Base-by-base conservation (phyloP, 2,329 filamentous ascomycete genomes). In the Trichocomaceae sp. region DNA sequence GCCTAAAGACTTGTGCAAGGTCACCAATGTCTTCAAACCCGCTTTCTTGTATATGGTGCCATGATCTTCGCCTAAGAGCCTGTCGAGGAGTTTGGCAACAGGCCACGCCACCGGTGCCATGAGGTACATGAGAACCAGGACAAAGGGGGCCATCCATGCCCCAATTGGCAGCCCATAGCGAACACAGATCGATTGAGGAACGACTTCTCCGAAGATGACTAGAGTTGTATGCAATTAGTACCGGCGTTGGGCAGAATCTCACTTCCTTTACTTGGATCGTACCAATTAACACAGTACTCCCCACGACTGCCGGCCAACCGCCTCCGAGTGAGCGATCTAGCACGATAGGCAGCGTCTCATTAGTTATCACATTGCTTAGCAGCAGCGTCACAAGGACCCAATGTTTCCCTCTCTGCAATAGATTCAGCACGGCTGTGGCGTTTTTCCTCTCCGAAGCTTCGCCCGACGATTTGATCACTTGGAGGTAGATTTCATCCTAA, bases 151-250 rank as follows among this genome's bases (percentile, higher is more conserved):
- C 86, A 95, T 93, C 79, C 86, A 92, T 37, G 92, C 91, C 57
- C 93, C 93, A 65, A 99, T 97, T 49, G 89, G 90, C 10, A 99
- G 82, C 52, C 93, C 93, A 70, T 93, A 97, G 64, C 93, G 89
- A 60, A 97, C 93, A 71, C 93, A 99, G 62, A 97, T 82, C 22
- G 92, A 96, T 70, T 99, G 93, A 31, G 93, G 93, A 23, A 95
- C 87, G 60, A 99, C 84, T 77, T 99, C 93, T 63, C 93, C 93
- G 69, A 99, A 99, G 63, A 99, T 96, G 69, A 99, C 93, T 96
- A 64, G n/a, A n/a, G 31, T 31, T 22, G 13, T 22, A 47, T 54
- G 42, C 12, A 37, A 29, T 54, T 6, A 56, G 55, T 33, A 55
- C 33, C 19, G 10, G 29, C 5, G 15, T 19, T 3, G 5, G 2